Evolutionary conservation across 192 early-diverging fungal species (phyloP), one percentile per base, ranked within the genome.

Genomic region (Rhizophagus prolifer): DNA sequence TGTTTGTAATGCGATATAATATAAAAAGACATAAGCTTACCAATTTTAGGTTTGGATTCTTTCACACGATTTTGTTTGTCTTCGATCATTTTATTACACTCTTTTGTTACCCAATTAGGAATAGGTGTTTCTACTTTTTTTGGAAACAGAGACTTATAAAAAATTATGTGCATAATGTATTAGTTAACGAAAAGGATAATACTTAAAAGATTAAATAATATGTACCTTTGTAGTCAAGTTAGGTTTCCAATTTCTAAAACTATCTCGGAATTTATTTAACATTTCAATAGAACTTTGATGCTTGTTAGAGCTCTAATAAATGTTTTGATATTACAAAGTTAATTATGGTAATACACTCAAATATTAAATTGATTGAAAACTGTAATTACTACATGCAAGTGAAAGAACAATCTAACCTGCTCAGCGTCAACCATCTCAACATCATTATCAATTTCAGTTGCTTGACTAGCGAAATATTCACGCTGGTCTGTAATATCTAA

Each of bases 381-480:
- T n/a, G n/a, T n/a, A n/a, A n/a, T n/a, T n/a, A n/a, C n/a, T n/a
- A n/a, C n/a, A n/a, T n/a, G n/a, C n/a, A n/a, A n/a, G n/a, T n/a
- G n/a, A n/a, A n/a, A n/a, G n/a, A n/a, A n/a, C n/a, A n/a, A n/a
- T n/a, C 63, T 71, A 41, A 76, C 64, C 25, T 58, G 46, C 3
- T 44, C 25, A 10, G 28, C 67, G 21, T 81, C 78, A 14, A 47
- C 46, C 16, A 82, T 75, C 46, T 82, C 79, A 36, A 76, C 58
- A 23, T 80, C 80, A 58, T 73, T 67, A 19, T 68, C n/a, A 38
- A 76, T 76, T 6, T 79, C 80, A 23, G 58, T 79, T 58, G 81
- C 85, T 60, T 90, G 90, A 79, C 89, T 94, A 65, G 93, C 89
- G 82, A 95, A 93, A 72, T 96, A 95, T 16, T 90, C 82, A 38